phyloP scores from a whole-genome alignment of 768 basidiomycete genomes.

The Dentipellis fragilis region DNA sequence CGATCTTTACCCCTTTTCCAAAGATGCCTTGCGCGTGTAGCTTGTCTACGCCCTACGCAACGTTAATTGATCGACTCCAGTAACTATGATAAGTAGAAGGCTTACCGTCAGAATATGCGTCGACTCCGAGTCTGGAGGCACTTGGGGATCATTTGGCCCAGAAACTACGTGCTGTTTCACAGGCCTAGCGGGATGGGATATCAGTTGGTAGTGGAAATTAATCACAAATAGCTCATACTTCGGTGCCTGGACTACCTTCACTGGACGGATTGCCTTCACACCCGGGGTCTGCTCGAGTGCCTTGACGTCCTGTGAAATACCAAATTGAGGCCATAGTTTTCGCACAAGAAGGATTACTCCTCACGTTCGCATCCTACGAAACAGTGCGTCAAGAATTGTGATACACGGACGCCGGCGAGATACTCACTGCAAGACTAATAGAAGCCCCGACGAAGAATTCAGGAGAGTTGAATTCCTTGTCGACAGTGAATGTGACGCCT shows the following conservation, averaged over 20 bases:
- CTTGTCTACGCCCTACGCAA: conserved; percentile 45
- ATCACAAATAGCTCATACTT: conserved; percentile 21
- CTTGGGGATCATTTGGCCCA: conserved; percentile 29
- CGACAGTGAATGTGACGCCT: conserved; percentile 33
- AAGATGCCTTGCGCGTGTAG: conserved; percentile 52
- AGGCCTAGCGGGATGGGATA: conserved; percentile 25
- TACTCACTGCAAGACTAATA: conserved; percentile 35
- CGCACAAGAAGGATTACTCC: not conserved
- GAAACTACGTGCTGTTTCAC: conserved; percentile 32
- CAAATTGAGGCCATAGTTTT: not conserved
- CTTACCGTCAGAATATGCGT: conserved; percentile 46
- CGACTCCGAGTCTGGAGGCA: conserved; percentile 37
- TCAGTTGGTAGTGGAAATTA: not conserved
- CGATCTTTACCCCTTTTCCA: conserved; percentile 60
- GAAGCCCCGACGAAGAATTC: conserved; percentile 53
- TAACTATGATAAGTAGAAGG: conserved; percentile 1
- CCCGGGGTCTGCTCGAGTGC: conserved; percentile 36
- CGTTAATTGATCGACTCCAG: not conserved
- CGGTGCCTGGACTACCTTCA: conserved; percentile 32
- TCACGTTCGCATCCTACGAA: not conserved
- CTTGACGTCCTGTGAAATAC: conserved; percentile 32
- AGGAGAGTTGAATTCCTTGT: conserved; percentile 40
- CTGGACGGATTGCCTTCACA: conserved; percentile 50
- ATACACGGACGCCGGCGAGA: not conserved
- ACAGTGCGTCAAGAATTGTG: not conserved